Percentiles rank a stretch among this genome's conserved stretches.
phyloP scores from a whole-genome alignment of 2,329 filamentous ascomycete species.

The Fusarium sarcochroum region DNA sequence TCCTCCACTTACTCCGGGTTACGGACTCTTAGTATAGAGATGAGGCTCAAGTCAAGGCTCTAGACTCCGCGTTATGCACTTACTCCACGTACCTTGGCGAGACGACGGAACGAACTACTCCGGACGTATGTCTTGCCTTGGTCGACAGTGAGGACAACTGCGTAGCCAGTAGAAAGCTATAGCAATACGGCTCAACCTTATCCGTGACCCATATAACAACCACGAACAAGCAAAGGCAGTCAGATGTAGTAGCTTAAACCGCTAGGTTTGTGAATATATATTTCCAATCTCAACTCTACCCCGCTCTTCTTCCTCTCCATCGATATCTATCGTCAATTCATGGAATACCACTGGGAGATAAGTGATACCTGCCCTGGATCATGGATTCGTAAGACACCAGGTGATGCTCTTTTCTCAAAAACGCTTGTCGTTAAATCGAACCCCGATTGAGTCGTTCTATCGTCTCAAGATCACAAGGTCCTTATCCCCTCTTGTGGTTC shows the following conservation, averaged over 20 bases:
- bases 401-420: slow-evolving; percentile 31
- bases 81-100: slow-evolving; percentile 12
- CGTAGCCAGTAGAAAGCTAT: slow-evolving; percentile 8
- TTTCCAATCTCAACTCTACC: slow-evolving; percentile 16
- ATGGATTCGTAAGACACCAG: slow-evolving; percentile 40
- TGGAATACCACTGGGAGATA: slow-evolving; percentile 21
- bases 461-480: slow-evolving; percentile 18
- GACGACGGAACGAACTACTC: slow-evolving; percentile 1
- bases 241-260: slow-evolving; percentile 7
- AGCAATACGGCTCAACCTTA: slow-evolving; percentile 2
- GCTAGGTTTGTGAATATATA: slow-evolving; percentile 8
- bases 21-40: slow-evolving; percentile 19
- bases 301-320: slow-evolving; percentile 11
- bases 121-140: background rate
- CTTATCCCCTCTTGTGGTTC: background rate
- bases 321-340: slow-evolving; percentile 5
- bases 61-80: slow-evolving; percentile 12
- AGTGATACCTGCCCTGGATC: slow-evolving; percentile 29
- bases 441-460: slow-evolving; percentile 25
- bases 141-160: background rate
- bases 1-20: slow-evolving; percentile 35
- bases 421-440: slow-evolving; percentile 30
- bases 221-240: background rate
- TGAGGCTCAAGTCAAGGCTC: slow-evolving; percentile 24
- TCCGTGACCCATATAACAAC: slow-evolving; percentile 1